A percentile compares a stretch with the other conserved stretches of the same genome.
Evolutionary conservation across 2,329 filamentous ascomycete genomes (phyloP).

Genomic region (Sporothrix pallida): DNA sequence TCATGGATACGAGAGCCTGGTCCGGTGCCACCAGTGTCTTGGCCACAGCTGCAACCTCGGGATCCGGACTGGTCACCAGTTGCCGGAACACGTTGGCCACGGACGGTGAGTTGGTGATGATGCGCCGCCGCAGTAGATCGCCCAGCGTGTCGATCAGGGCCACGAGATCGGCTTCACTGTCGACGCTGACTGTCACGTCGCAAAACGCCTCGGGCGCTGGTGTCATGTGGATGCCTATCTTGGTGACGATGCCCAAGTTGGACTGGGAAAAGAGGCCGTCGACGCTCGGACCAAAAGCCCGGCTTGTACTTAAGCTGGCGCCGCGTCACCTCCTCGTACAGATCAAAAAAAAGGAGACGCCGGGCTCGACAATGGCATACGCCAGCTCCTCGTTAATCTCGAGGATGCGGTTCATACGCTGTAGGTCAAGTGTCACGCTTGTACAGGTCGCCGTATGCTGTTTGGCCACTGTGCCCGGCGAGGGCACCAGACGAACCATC

Average conservation of each 20-base stretch:
- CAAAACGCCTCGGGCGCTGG: conserved; percentile 50
- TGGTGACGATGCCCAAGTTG: conserved; percentile 59
- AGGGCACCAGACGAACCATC: conserved; percentile 22
- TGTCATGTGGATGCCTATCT: conserved; percentile 56
- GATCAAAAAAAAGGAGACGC: conserved; percentile 52
- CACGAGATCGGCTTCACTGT: background rate
- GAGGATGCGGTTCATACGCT: conserved; percentile 51
- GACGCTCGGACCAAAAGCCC: conserved; percentile 47
- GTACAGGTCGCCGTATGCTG: conserved; percentile 14
- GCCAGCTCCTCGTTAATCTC: conserved; percentile 51
- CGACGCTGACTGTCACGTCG: conserved; percentile 1
- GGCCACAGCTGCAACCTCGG: conserved; percentile 42
- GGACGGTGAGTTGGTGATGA: conserved; percentile 44
- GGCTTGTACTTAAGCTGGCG: conserved; percentile 43
- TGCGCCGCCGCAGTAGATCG: conserved; percentile 51
- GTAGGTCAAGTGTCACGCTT: conserved; percentile 54
- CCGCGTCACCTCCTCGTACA: conserved; percentile 49
- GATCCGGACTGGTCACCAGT: conserved; percentile 54
- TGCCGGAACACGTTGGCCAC: conserved; percentile 53
- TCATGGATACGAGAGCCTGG: background rate
- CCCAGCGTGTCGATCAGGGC: conserved; percentile 42
- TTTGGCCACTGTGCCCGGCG: background rate
- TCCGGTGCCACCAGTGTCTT: background rate
- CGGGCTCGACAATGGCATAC: conserved; percentile 53
- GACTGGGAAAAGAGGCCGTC: conserved; percentile 59